Percentiles rank a stretch among this genome's conserved stretches.
phyloP scores from a whole-genome alignment of 768 basidiomycete genomes.

The Hebeloma cylindrosporum region DNA sequence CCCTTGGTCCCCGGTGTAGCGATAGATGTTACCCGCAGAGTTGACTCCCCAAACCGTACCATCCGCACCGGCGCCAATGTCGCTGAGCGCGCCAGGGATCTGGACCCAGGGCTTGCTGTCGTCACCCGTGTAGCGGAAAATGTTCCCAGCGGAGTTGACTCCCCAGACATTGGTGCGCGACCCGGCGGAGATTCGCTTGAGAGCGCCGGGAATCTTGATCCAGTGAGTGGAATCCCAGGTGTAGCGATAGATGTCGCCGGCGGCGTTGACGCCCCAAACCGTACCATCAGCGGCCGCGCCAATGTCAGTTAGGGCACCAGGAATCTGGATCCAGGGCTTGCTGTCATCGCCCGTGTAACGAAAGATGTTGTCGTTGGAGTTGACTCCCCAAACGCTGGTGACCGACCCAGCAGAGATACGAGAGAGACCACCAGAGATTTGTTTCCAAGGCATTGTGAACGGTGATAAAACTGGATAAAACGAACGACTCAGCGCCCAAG shows the following conservation, averaged over 20 bases:
- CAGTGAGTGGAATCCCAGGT: slow-evolving; percentile 9
- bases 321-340: no score
- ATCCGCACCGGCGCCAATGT: slow-evolving; percentile 10
- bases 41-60: slow-evolving; percentile 11
- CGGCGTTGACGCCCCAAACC: no score
- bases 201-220: slow-evolving; percentile 4
- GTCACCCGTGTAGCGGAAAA: slow-evolving; percentile 7
- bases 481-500: neutral
- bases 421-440: slow-evolving; percentile 1
- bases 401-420: slow-evolving; percentile 7
- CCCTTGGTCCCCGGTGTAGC: slow-evolving; percentile 12
- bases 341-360: slow-evolving; percentile 11
- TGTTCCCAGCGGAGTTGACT: slow-evolving; percentile 2
- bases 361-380: slow-evolving; percentile 4
- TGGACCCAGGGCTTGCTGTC: slow-evolving; percentile 10
- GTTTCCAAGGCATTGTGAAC: no score
- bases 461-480: neutral
- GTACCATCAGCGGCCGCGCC: no score
- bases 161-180: slow-evolving; percentile 12
- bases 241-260: no score
- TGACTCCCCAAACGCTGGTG: slow-evolving; percentile 12
- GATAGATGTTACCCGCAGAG: slow-evolving; percentile 3
- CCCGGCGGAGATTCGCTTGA: slow-evolving; percentile 9
- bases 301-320: no score
- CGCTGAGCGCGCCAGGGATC: slow-evolving; percentile 6